These are phyloP conservation scores for Hypoxylon sp. DNA, from an alignment of 2,329 filamentous ascomycete species.

Conservation along the genomic window DNA sequence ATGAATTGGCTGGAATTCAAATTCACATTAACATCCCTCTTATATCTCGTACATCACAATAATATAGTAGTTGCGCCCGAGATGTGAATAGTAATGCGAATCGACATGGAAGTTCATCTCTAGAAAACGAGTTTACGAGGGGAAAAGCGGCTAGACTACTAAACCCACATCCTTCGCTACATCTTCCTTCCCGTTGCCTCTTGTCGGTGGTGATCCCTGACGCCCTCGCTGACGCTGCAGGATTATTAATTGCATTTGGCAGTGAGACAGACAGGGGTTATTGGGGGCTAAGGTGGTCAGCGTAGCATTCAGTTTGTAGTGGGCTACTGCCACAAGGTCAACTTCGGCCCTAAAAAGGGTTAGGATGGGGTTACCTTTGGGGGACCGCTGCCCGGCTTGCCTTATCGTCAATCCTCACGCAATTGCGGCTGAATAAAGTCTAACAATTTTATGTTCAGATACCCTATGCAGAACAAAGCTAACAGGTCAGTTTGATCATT, in stretches of 20 bases:
- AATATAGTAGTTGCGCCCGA: not conserved
- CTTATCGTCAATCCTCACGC: not conserved
- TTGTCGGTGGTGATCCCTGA: not conserved
- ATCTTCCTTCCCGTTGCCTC: not conserved
- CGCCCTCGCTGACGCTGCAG: slow-evolving; percentile 10
- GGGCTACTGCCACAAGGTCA: not conserved
- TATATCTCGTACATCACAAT: slow-evolving; percentile 13
- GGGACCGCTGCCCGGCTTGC: too few species aligned
- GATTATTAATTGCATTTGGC: slow-evolving; percentile 11
- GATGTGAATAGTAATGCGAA: not conserved
- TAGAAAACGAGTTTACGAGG: not conserved
- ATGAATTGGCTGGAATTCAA: not conserved
- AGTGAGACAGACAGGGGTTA: slow-evolving; percentile 9
- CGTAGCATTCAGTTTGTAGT: not conserved
- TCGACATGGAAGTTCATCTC: not conserved
- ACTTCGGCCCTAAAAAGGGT: too few species aligned
- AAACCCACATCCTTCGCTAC: not conserved
- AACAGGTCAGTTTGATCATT: not conserved
- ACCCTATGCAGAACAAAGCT: not conserved
- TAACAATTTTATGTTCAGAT: not conserved
- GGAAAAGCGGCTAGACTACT: slow-evolving; percentile 14
- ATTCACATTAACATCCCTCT: not conserved
- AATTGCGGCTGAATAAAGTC: not conserved
- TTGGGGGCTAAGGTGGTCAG: slow-evolving; percentile 12
- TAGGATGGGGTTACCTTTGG: too few species aligned